Evolutionary conservation across 2,329 filamentous ascomycete genomes (phyloP), one percentile per base, ranked within the genome.

Genomic region (Stachybotrys echinatus): DNA sequence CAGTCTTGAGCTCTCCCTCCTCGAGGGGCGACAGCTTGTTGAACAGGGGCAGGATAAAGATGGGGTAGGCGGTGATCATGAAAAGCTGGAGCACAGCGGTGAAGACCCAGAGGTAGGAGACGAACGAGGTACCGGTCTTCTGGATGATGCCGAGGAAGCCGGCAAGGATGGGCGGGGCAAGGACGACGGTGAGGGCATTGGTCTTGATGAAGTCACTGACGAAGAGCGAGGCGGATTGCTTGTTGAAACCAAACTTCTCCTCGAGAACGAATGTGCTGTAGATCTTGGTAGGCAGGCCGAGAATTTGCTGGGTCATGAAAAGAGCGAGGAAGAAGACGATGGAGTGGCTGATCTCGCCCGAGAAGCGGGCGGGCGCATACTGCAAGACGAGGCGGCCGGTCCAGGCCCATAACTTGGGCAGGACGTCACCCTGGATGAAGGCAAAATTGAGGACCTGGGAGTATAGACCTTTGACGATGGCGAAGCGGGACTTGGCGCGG

Each of bases 221-320:
- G 78, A 92, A 99, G 23, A 97, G 78, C 68, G 84, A 85, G 49
- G 90, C 75, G 0, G 94, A 97, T 77, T 96, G 91, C 76, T 99
- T 99, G 73, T 99, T 99, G 82, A 99, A 99, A 46, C 94, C 94
- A 61, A 95, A 99, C 66, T 90, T 88, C 73, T 96, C 92, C 71
- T 99, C 94, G 50, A 99, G 77, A 45, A 97, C 89, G 64, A 99
- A 99, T 12, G 90, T 94, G 73, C 92, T 85, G 76, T 97, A 99
- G 69, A 96, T 84, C 49, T 84, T 88, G 52, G 85, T 81, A 3
- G 94, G 94, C 48, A 97, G 74, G 50, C 85, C 87, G 55, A 96
- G 73, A 49, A 88, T 57, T 62, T 92, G 89, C 59, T 91, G 87
- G 61, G 95, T 80, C 61, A 95, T 69, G 60, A 90, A 87, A 70